These are phyloP conservation scores for Aspergillus transmontanensis DNA, from an alignment of 2,329 filamentous ascomycete genomes.

Conservation along the genomic window DNA sequence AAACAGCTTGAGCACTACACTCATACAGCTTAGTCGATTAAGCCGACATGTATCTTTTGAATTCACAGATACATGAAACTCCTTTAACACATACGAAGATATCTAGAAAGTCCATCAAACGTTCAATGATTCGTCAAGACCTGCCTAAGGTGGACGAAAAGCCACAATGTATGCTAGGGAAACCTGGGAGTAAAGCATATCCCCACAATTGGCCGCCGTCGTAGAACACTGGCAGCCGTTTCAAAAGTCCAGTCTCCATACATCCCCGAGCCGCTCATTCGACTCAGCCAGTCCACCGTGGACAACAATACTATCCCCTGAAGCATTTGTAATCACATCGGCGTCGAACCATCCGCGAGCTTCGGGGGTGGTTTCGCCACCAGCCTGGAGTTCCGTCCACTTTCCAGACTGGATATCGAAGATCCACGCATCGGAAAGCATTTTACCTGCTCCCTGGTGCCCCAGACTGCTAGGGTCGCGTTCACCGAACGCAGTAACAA, in stretches of 20 bases:
- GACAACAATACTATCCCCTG: constrained; percentile 41
- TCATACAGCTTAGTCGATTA: too few species aligned
- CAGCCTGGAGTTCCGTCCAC: constrained; percentile 38
- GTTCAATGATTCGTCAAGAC: too few species aligned
- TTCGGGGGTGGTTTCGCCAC: constrained; percentile 34
- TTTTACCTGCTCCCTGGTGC: constrained; percentile 59
- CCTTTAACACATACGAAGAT: too few species aligned
- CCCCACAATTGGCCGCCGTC: too few species aligned
- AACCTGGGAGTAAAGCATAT: too few species aligned
- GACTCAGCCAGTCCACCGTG: constrained; percentile 56
- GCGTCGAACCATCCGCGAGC: constrained; percentile 59
- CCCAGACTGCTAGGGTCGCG: constrained; percentile 55
- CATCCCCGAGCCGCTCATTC: constrained; percentile 55
- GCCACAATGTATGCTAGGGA: too few species aligned
- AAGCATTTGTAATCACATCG: constrained; percentile 40
- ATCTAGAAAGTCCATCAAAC: too few species aligned
- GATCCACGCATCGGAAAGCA: constrained; percentile 56
- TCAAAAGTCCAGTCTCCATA: constrained; percentile 39
- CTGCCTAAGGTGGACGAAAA: too few species aligned
- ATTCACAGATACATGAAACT: too few species aligned
- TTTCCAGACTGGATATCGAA: constrained; percentile 40
- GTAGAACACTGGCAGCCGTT: too few species aligned
- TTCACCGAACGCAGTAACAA: constrained; percentile 59
- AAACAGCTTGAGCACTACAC: too few species aligned
- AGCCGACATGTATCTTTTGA: too few species aligned